A percentile compares a stretch with the other conserved stretches of the same genome.
Evolutionary conservation across 495 filamentous ascomycete genomes (phyloP).

Genomic region (Lasiosphaeriaceae sp.): DNA sequence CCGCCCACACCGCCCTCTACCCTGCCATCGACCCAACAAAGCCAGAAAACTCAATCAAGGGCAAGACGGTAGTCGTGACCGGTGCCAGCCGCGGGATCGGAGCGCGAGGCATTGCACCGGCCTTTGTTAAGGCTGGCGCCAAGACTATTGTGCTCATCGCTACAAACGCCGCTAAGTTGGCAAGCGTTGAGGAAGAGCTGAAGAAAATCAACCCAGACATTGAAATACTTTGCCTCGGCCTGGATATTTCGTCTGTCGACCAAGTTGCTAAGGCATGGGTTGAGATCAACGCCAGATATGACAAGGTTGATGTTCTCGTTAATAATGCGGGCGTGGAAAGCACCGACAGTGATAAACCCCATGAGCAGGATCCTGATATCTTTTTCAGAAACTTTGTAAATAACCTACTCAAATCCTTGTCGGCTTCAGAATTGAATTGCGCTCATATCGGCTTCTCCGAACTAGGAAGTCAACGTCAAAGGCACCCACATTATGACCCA

Average conservation of each 20-base stretch:
- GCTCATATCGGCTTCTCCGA: no score
- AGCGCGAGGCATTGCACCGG: conserved; percentile 33
- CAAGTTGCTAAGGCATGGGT: conserved; percentile 32
- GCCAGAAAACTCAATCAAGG: conserved; percentile 25
- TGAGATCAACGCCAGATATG: conserved; percentile 27
- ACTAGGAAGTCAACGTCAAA: no score
- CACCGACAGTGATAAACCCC: conserved; percentile 20
- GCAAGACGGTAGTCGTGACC: conserved; percentile 44
- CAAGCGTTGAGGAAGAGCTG: conserved; percentile 25
- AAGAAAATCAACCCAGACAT: conserved; percentile 22
- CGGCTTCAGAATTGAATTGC: no score
- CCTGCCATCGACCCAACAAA: conserved; percentile 40
- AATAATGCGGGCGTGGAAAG: conserved; percentile 49
- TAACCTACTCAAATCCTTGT: conserved; percentile 6
- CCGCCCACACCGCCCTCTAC: conserved; percentile 41
- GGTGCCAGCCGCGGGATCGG: conserved; percentile 52
- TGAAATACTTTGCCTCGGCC: conserved; percentile 23
- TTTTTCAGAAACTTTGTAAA: conserved; percentile 41
- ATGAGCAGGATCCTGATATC: conserved; percentile 39
- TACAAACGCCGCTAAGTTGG: conserved; percentile 34
- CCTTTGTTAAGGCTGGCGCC: conserved; percentile 45
- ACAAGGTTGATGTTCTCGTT: conserved; percentile 49
- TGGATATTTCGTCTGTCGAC: conserved; percentile 27
- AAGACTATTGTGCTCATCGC: conserved; percentile 45
- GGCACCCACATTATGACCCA: no score